Percentiles rank a stretch among this genome's conserved stretches.
Evolutionary conservation across 2,329 filamentous ascomycete species (phyloP).

Genomic region (Myriosclerotinia curreyana): DNA sequence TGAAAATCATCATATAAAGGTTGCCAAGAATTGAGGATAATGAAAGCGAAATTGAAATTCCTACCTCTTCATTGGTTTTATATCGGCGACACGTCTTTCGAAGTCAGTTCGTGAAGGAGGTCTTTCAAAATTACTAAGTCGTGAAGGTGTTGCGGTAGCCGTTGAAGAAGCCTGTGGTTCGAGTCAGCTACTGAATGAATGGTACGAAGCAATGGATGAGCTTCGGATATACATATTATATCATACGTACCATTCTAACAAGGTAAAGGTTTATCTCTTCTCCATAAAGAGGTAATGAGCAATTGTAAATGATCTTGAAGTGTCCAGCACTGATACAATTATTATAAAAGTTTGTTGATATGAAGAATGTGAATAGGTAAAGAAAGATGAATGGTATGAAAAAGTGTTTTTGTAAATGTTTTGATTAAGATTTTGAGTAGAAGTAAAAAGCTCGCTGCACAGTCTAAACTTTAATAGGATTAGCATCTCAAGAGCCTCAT

Average conservation of each 20-base stretch:
- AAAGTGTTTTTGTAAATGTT: constrained; percentile 8
- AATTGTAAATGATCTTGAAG: constrained; percentile 27
- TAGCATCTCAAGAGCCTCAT: neutral
- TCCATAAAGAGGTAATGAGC: constrained; percentile 28
- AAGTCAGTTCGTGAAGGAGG: constrained; percentile 49
- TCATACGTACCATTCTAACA: constrained; percentile 36
- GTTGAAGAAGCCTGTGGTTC: constrained; percentile 37
- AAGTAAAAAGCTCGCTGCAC: constrained; percentile 2
- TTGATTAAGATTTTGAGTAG: constrained; percentile 8
- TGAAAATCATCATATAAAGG: constrained; percentile 70
- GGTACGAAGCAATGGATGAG: neutral
- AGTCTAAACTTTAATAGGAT: constrained; percentile 9
- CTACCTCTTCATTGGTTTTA: constrained; percentile 88
- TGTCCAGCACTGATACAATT: constrained; percentile 35
- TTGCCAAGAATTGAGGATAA: constrained; percentile 30
- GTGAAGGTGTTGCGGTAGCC: constrained; percentile 60
- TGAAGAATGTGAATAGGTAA: neutral
- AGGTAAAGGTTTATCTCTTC: constrained; percentile 26
- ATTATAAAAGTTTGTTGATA: neutral
- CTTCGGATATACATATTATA: neutral
- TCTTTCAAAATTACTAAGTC: constrained; percentile 25
- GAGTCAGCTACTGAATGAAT: constrained; percentile 16
- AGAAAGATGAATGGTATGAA: constrained; percentile 14
- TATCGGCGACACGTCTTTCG: constrained; percentile 75
- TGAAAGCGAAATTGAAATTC: constrained; percentile 35